Evolutionary conservation across 2,329 filamentous ascomycete species (phyloP).

Genomic region (Colletotrichum liaoningense): DNA sequence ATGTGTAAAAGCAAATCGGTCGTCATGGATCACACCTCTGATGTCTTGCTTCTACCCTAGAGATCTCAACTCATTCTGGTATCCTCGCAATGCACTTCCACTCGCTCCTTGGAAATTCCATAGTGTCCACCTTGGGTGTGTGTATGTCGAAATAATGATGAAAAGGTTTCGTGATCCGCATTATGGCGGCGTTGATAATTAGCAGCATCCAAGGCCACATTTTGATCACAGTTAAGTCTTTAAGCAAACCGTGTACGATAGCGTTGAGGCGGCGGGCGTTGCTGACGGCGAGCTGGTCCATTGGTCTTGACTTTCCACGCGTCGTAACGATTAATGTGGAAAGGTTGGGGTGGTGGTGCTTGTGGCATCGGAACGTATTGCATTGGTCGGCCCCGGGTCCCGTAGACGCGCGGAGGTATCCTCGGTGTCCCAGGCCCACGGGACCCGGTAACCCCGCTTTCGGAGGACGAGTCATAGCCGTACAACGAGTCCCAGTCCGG

Average conservation of each 20-base stretch:
- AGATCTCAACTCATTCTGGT: no score
- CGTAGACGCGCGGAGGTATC: no score
- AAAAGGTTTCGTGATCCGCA: no score
- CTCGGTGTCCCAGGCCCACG: background rate
- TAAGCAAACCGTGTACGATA: background rate
- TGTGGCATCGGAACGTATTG: background rate
- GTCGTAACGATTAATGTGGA: constrained; percentile 6
- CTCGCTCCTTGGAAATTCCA: no score
- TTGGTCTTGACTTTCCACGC: background rate
- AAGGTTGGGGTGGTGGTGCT: background rate
- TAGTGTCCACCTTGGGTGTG: no score
- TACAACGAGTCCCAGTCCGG: background rate
- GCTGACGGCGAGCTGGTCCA: background rate
- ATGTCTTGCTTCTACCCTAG: no score
- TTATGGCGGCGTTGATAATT: no score
- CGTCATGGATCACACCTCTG: background rate
- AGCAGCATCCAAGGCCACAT: no score
- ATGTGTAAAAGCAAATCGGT: background rate
- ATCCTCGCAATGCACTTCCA: no score
- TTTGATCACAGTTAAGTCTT: no score
- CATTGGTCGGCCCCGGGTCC: no score
- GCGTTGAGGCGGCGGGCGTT: background rate
- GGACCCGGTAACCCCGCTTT: background rate
- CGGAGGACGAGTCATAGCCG: constrained; percentile 6
- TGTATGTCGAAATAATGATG: no score